These are phyloP conservation scores for Paspalum vaginatum DNA, from an alignment of 176 grass and related monocot species.

Conservation along the genomic window DNA sequence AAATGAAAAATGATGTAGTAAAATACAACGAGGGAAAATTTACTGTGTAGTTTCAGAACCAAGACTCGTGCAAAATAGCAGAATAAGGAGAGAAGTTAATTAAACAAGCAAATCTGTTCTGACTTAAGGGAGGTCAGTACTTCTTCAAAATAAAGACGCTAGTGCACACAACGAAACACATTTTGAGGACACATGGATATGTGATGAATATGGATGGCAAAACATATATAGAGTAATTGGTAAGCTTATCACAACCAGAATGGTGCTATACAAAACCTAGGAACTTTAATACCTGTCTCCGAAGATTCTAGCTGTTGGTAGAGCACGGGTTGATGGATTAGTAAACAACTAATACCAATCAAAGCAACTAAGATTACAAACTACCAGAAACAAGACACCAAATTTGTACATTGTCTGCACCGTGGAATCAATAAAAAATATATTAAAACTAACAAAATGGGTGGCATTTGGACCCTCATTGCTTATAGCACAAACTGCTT, in stretches of 20 bases:
- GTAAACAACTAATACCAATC: constrained; percentile 25
- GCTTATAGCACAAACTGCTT: constrained; percentile 41
- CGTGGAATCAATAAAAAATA: constrained; percentile 31
- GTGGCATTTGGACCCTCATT: constrained; percentile 41
- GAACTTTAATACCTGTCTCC: no score
- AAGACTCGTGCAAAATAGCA: not conserved
- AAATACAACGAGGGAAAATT: constrained; percentile 32
- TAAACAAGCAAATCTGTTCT: constrained; percentile 25
- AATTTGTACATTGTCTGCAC: constrained; percentile 19
- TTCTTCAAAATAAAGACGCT: not conserved
- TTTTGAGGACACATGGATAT: not conserved
- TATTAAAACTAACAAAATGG: constrained; percentile 40
- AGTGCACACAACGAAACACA: constrained; percentile 16
- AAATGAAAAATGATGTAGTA: constrained; percentile 17
- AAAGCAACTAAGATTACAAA: constrained; percentile 35
- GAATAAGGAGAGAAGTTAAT: not conserved
- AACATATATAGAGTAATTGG: no score
- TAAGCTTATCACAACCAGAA: no score
- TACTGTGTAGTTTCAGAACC: constrained; percentile 6
- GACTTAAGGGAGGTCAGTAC: not conserved
- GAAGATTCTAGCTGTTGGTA: no score
- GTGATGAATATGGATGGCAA: not conserved
- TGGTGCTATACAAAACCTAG: no score
- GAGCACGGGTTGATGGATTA: not conserved
- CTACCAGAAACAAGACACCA: constrained; percentile 23